Conservation (phyloP, 257 asterid species). For the Przewalskia tangutica region DNA sequence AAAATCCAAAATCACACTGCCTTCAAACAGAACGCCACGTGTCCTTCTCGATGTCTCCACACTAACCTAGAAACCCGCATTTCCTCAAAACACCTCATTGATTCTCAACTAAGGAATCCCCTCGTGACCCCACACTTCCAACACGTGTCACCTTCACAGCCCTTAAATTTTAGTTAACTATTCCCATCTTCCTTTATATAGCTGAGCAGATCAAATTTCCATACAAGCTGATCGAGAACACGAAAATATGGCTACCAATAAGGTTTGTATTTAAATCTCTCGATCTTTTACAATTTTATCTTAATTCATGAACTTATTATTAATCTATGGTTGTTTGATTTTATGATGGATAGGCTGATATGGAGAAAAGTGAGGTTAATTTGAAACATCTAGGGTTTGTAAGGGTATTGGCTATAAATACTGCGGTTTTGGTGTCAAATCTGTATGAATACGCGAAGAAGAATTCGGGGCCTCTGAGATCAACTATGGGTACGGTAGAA, state of each 20-base stretch:
- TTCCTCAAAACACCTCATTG: neutral
- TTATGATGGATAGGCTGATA: slow-evolving; percentile 36
- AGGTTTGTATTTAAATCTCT: neutral
- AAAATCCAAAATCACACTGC: neutral
- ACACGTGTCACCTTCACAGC: neutral
- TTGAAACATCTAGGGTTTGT: slow-evolving; percentile 60
- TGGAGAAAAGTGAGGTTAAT: slow-evolving; percentile 21
- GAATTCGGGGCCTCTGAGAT: slow-evolving; percentile 58
- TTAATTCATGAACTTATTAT: neutral
- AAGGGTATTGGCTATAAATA: slow-evolving; percentile 37
- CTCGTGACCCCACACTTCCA: neutral
- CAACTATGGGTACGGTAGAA: slow-evolving; percentile 46
- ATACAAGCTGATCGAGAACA: neutral
- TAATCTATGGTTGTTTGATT: neutral
- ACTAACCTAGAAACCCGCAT: neutral
- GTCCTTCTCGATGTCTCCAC: slow-evolving; percentile 4
- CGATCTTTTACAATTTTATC: neutral
- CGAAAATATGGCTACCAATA: neutral
- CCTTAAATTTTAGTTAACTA: neutral
- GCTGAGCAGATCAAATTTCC: neutral
- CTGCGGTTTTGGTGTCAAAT: slow-evolving; percentile 34
- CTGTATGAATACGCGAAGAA: slow-evolving; percentile 56
- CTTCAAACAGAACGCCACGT: neutral
- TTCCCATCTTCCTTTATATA: neutral
- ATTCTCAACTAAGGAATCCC: slow-evolving; percentile 1